Base-by-base conservation (phyloP, 495 filamentous ascomycete genomes). In the Tuber melanosporum region DNA sequence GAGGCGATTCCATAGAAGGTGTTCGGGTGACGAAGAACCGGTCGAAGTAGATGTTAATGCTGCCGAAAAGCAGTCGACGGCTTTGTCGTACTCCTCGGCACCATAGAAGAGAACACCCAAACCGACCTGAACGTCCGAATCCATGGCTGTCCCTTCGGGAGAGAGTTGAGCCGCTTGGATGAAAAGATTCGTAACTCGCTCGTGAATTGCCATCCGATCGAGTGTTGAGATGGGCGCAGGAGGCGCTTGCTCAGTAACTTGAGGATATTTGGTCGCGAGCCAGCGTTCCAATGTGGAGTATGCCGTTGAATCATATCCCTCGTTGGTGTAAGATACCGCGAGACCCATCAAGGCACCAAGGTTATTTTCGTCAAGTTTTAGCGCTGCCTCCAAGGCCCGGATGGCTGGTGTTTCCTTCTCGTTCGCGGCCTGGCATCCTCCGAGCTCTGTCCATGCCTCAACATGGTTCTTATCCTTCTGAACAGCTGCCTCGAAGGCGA, bases 371-470 rank as follows among this genome's bases (percentile, higher is more conserved):
- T 98, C 94, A 14, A 95, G 86, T 84, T 93, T 95, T 72, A 97
- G 86, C 20, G 95, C 94, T 81, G 95, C 93, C 85, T 98, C 95
- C 74, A 98, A 86, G 7, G 96, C 95, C n/a, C 95, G 91, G 79
- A 99, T 98, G n/a, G 96, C 96, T 8, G 95, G 95, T 6, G 93
- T 89, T 83, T 99, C 95, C 85, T 99, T 99, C 83, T 99, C 95
- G 85, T 99, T 99, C 85, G 98, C 95, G 7, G 96, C 96, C 85
- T 99, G 95, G 43, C 94, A 92, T 73, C 89, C 89, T 78, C 95
- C 96, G 57, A 99, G 89, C 82, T 93, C 90, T 15, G 92, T 92
- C 95, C 96, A 99, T 0, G 95, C 95, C 42, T 95, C 92, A 47
- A 94, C 89, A 85, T 98, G 94, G 71, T 92, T 87, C 0, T 93